Conservation (phyloP, 306 rosid genomes). For the Rosa chinensis region DNA sequence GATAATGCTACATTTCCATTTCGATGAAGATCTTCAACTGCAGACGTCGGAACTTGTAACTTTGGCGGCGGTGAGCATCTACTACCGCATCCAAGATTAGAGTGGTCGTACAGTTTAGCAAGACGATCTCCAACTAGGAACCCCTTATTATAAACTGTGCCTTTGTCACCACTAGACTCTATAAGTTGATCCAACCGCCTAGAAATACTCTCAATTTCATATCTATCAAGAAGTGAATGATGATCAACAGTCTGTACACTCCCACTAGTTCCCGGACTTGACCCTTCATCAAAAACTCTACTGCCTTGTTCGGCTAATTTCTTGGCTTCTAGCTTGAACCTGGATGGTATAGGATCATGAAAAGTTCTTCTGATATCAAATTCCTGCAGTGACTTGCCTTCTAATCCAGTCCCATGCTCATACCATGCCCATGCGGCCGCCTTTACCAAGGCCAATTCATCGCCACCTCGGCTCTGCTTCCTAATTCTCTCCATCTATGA, state of each 20-base stretch:
- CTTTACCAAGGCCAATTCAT: conserved; percentile 40
- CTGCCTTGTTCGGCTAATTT: conserved; percentile 14
- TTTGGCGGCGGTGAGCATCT: background rate
- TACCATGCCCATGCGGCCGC: conserved; percentile 98
- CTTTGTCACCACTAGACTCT: conserved; percentile 30
- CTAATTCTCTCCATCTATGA: conserved; percentile 33
- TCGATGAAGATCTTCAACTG: background rate
- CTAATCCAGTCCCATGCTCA: conserved; percentile 56
- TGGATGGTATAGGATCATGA: conserved; percentile 48
- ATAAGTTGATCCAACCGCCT: conserved; percentile 41
- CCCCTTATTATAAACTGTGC: background rate
- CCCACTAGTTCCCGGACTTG: background rate
- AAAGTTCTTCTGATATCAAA: conserved; percentile 26
- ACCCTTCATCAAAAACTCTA: background rate
- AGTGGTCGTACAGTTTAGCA: background rate
- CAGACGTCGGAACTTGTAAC: background rate
- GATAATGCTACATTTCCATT: background rate
- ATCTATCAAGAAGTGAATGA: conserved; percentile 56
- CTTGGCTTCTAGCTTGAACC: conserved; percentile 67
- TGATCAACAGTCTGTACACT: background rate
- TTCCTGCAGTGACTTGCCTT: conserved; percentile 41
- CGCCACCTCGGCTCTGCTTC: background rate
- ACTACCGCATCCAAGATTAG: background rate
- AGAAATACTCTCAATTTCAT: conserved; percentile 62
- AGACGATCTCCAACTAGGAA: background rate